These are phyloP conservation scores for Xylaria venustula DNA, from an alignment of 495 filamentous ascomycete species.

Conservation along the genomic window DNA sequence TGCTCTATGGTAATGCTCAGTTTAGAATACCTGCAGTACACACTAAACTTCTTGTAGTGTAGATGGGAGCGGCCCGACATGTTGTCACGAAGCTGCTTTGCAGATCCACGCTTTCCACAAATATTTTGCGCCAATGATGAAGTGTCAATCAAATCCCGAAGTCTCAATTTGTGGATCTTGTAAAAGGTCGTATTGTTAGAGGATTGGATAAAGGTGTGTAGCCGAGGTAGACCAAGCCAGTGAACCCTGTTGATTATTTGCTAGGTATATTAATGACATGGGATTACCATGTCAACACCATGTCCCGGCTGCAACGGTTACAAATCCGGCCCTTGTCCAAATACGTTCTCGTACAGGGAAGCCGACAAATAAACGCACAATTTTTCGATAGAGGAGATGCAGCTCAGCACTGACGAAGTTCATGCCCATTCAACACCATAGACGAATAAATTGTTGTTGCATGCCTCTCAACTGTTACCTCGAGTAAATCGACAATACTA, in stretches of 20 bases:
- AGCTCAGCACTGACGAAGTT: not conserved
- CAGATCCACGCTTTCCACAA: too few relatives aligned
- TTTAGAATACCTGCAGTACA: too few relatives aligned
- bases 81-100: too few relatives aligned
- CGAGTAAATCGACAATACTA: not conserved
- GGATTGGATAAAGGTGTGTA: not conserved
- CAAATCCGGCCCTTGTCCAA: slow-evolving; percentile 9
- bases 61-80: too few relatives aligned
- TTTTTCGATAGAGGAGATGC: slow-evolving; percentile 1
- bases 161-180: too few relatives aligned
- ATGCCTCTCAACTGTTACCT: not conserved
- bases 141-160: too few relatives aligned
- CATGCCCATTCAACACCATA: not conserved
- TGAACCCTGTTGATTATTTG: not conserved
- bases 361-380: not conserved
- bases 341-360: not conserved
- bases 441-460: not conserved
- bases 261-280: not conserved
- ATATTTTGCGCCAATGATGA: too few relatives aligned
- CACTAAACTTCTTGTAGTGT: too few relatives aligned
- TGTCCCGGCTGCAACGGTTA: slow-evolving; percentile 16
- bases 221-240: not conserved
- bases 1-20: too few relatives aligned
- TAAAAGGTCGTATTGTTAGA: too few relatives aligned
- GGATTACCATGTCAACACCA: slow-evolving; percentile 5